phyloP scores from a whole-genome alignment of 208 protist genomes.

The Trypanosoma boissoni region DNA sequence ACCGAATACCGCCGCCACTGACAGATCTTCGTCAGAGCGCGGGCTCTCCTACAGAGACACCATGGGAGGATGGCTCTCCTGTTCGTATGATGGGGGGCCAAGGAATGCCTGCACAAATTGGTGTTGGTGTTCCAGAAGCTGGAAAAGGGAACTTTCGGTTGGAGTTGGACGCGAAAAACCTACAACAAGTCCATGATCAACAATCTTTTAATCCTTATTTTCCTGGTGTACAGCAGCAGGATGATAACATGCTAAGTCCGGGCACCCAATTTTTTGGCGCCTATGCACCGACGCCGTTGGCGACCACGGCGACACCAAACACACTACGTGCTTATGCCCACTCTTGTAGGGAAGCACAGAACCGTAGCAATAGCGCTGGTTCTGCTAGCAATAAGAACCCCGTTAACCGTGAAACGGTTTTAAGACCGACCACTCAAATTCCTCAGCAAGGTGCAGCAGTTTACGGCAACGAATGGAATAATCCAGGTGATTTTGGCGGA shows the following conservation, averaged over 20 bases:
- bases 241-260: slow-evolving; percentile 70
- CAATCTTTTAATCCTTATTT: slow-evolving; percentile 76
- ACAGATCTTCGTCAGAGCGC: slow-evolving; percentile 34
- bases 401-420: slow-evolving; percentile 4
- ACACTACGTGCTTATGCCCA: slow-evolving; percentile 78
- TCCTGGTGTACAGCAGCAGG: slow-evolving; percentile 37
- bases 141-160: slow-evolving; percentile 35
- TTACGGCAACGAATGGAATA: slow-evolving; percentile 21
- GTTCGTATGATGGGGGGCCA: slow-evolving; percentile 4
- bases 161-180: slow-evolving; percentile 66
- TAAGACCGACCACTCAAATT: slow-evolving; percentile 1
- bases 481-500: slow-evolving; percentile 7
- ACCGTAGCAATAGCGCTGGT: slow-evolving; percentile 15
- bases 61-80: slow-evolving; percentile 44
- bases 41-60: slow-evolving; percentile 44
- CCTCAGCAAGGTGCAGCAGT: not conserved
- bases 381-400: not conserved
- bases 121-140: slow-evolving; percentile 5
- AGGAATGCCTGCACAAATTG: slow-evolving; percentile 1
- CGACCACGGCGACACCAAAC: slow-evolving; percentile 62
- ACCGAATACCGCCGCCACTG: slow-evolving; percentile 63
- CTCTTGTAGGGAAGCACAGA: slow-evolving; percentile 41
- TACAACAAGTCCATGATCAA: slow-evolving; percentile 66
- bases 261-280: slow-evolving; percentile 86
- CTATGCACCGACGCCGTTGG: slow-evolving; percentile 77